Base-by-base conservation (phyloP, 805 yeast genomes). In the Wickerhamomyces sydowiorum region DNA sequence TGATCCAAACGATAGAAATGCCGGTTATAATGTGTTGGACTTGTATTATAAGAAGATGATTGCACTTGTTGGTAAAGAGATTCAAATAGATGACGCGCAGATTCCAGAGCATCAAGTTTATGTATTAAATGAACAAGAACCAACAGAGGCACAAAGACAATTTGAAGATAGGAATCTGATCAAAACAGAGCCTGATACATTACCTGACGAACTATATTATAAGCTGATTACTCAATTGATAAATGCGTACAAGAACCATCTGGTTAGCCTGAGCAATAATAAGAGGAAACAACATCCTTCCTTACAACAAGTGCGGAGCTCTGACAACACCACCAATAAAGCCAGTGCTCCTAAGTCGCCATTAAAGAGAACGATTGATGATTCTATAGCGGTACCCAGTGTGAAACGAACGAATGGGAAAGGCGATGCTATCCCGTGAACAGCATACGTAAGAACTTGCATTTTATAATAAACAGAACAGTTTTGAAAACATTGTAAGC, bases 31-130 rank as follows among this genome's bases (percentile, higher is more conserved):
- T 40, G 67, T 75, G 8, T 48, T 78, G 31, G 70, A 72, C 37
- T 51, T 69, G 36, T 76, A 76, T 45, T 78, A 76, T 44, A 60
- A 57, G 28, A 69, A 71, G 46, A 75, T 77, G 70, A 64, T 76
- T 10, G 63, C 62, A 20, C 48, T 77, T 18, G 76, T 76, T 5
- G 83, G 83, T 2, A 59, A 53, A 27, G 50, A 49, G 27, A 19
- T 28, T 3, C 12, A 28, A 4, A 27, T 36, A 20, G 55, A 50
- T 23, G 52, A 50, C 15, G 22, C 21, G 4, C 44, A 45, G 3
- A 15, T 42, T 4, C 25, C 40, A 19, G 42, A 37, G 8, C 39
- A 40, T 20, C 38, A n/a, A 18, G 31, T 37, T 22, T 53, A 48
- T 33, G n/a, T 29, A 20, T 30, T 49, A 3, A 42, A 43, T 13